Evolutionary conservation across 2,329 filamentous ascomycete genomes (phyloP).

Genomic region (Periconia sp.): DNA sequence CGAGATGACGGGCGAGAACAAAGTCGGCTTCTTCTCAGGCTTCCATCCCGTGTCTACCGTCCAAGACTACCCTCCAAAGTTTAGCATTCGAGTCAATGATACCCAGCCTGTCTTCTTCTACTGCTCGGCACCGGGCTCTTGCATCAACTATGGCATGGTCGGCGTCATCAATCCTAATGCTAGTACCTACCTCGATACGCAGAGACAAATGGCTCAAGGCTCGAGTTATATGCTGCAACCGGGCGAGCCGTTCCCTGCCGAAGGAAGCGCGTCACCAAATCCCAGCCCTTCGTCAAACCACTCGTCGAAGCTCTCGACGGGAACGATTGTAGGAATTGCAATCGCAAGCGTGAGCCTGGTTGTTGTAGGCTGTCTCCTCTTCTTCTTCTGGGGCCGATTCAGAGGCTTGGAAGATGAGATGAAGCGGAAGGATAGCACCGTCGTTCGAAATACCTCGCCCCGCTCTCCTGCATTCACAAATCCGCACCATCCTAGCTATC

Average conservation of each 20-base stretch:
- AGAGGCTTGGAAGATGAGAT: conserved; percentile 29
- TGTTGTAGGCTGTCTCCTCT: conserved; percentile 25
- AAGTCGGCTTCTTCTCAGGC: conserved; percentile 37
- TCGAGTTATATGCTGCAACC: conserved; percentile 40
- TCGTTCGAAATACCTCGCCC: conserved; percentile 2
- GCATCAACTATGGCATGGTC: conserved; percentile 72
- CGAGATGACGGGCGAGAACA: conserved; percentile 34
- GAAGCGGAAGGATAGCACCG: conserved; percentile 23
- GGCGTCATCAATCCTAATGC: conserved; percentile 71
- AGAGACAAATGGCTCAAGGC: conserved; percentile 29
- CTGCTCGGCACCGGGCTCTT: conserved; percentile 66
- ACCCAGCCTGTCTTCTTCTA: conserved; percentile 46
- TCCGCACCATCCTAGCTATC: neutral
- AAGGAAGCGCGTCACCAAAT: conserved; percentile 15
- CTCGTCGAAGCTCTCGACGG: conserved; percentile 32
- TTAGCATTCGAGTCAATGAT: conserved; percentile 35
- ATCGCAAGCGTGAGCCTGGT: conserved; percentile 55
- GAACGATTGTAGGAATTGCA: conserved; percentile 60
- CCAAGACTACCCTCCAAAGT: conserved; percentile 32
- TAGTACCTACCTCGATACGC: conserved; percentile 26
- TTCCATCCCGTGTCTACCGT: conserved; percentile 35
- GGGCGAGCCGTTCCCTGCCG: conserved; percentile 40
- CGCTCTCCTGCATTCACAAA: neutral
- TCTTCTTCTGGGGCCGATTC: conserved; percentile 36
- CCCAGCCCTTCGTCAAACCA: conserved; percentile 10